A percentile compares a stretch with the other conserved stretches of the same genome.
Evolutionary conservation across 306 rosid genomes (phyloP).

Genomic region (Quercus glauca): DNA sequence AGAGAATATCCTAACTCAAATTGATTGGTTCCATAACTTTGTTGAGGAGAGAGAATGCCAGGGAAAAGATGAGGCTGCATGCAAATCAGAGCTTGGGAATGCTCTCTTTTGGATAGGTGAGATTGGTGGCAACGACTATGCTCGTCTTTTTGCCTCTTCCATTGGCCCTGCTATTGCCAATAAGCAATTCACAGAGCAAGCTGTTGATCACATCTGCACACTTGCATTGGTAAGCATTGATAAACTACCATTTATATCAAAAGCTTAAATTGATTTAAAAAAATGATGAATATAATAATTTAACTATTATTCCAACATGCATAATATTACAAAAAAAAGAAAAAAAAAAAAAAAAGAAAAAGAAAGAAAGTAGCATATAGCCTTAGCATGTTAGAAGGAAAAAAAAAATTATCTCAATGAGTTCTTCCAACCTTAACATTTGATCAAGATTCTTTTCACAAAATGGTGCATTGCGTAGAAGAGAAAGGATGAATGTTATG

Average conservation of each 20-base stretch:
- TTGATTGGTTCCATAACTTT: slow-evolving; percentile 13
- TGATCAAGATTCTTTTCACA: too few relatives aligned
- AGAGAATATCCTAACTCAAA: slow-evolving; percentile 7
- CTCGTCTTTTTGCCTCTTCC: slow-evolving; percentile 10
- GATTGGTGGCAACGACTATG: slow-evolving; percentile 26
- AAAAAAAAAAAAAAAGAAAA: accelerated
- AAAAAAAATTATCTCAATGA: too few relatives aligned
- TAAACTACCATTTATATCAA: too few relatives aligned
- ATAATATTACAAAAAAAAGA: too few relatives aligned
- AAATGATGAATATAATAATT: too few relatives aligned
- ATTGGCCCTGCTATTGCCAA: neutral
- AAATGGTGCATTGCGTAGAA: too few relatives aligned
- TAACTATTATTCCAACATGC: too few relatives aligned
- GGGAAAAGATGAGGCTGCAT: neutral
- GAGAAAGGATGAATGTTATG: too few relatives aligned
- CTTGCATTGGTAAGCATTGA: neutral
- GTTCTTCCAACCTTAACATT: too few relatives aligned
- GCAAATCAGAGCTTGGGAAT: neutral
- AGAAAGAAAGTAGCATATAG: too few relatives aligned
- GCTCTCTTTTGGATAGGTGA: slow-evolving; percentile 27
- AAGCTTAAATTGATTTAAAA: too few relatives aligned
- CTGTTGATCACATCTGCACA: neutral
- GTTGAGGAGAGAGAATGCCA: neutral
- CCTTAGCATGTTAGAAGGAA: too few relatives aligned
- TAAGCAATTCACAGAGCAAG: neutral